Percentiles rank a stretch among this genome's conserved stretches.
Conservation (phyloP, 768 basidiomycete species). For the Leccinellum luteum region DNA sequence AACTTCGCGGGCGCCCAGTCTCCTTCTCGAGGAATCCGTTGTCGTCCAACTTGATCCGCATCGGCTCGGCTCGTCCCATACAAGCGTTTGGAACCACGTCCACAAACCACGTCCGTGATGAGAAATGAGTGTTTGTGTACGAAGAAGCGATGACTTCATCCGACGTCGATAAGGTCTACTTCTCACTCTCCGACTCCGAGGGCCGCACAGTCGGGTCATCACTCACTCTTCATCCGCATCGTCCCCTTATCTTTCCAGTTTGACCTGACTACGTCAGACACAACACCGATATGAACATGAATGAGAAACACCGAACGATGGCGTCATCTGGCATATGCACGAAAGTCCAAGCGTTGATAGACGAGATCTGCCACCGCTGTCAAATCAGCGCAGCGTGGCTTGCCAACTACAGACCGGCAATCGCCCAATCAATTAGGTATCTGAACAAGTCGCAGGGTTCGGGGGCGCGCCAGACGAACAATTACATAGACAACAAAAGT, state of each 20-base stretch:
- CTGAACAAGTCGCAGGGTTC: constrained; percentile 2
- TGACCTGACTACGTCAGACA: not conserved
- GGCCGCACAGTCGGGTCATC: not conserved
- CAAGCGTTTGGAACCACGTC: not conserved
- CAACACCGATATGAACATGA: constrained; percentile 8
- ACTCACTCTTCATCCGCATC: not conserved
- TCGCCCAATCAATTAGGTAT: constrained; percentile 3
- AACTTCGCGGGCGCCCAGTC: not conserved
- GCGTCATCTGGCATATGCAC: constrained; percentile 6
- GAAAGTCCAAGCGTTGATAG: not conserved
- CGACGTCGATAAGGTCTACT: constrained; percentile 10
- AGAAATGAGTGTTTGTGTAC: not conserved
- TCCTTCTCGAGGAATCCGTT: not conserved
- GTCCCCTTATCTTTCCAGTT: constrained; percentile 10
- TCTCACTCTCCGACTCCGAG: constrained; percentile 25
- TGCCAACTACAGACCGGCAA: not conserved
- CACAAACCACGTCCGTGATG: not conserved
- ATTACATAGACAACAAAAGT: constrained; percentile 7
- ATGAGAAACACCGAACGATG: constrained; percentile 13
- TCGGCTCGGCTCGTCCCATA: not conserved
- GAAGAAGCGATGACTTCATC: constrained; percentile 12
- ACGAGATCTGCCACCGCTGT: constrained; percentile 5
- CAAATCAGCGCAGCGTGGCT: constrained; percentile 14
- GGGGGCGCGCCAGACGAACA: constrained; percentile 1
- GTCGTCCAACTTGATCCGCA: not conserved